A percentile compares a stretch with the other conserved stretches of the same genome.
These are phyloP conservation scores for Termitomyces sp. DNA, from an alignment of 768 basidiomycete species.

Conservation along the genomic window DNA sequence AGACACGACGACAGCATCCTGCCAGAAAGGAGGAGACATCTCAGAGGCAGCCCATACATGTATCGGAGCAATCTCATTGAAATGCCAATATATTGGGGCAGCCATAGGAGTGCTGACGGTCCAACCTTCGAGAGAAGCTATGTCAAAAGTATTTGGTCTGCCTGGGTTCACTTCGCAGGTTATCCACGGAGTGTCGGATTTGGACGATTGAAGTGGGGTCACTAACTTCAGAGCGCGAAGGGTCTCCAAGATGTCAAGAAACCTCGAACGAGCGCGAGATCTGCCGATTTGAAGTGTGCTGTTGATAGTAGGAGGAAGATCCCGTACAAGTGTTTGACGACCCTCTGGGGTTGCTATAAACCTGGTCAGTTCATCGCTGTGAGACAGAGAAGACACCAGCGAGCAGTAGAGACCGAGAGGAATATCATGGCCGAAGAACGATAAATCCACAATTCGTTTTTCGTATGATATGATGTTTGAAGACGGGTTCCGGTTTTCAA, in stretches of 20 bases:
- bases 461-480: slow-evolving; percentile 44
- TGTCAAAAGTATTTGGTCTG: slow-evolving; percentile 42
- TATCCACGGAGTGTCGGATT: slow-evolving; percentile 35
- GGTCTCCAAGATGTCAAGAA: slow-evolving; percentile 58
- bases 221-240: slow-evolving; percentile 55
- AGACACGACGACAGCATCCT: slow-evolving; percentile 36
- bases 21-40: slow-evolving; percentile 48
- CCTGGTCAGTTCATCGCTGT: slow-evolving; percentile 51
- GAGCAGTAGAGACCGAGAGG: slow-evolving; percentile 63
- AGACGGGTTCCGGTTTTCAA: slow-evolving; percentile 35
- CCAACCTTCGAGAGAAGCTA: slow-evolving; percentile 38
- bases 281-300: slow-evolving; percentile 52
- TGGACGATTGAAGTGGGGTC: slow-evolving; percentile 48
- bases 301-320: slow-evolving; percentile 48
- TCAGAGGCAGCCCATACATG: slow-evolving; percentile 56
- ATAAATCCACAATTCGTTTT: slow-evolving; percentile 52
- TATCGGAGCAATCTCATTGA: slow-evolving; percentile 50
- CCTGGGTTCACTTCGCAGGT: slow-evolving; percentile 36
- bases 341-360: slow-evolving; percentile 47
- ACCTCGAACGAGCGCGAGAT: slow-evolving; percentile 50
- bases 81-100: slow-evolving; percentile 63
- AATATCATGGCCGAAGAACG: slow-evolving; percentile 59
- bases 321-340: slow-evolving; percentile 40
- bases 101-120: slow-evolving; percentile 34
- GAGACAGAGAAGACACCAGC: slow-evolving; percentile 49